Evolutionary conservation across 768 basidiomycete species (phyloP), one percentile per base, ranked within the genome.

Genomic region (Xanthoconium stramineum): DNA sequence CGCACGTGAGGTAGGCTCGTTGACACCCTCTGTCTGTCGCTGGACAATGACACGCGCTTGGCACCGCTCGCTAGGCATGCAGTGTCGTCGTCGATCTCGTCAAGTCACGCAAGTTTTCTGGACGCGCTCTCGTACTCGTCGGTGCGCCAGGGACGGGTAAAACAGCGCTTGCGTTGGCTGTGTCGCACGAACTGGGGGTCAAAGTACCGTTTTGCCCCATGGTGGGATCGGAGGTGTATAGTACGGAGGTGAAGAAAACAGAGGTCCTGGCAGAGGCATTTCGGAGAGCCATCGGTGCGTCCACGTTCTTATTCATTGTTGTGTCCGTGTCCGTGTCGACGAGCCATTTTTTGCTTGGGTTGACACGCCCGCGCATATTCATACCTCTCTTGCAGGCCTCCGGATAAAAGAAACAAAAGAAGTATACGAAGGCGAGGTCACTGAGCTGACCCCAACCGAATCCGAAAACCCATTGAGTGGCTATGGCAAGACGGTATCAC

Each of bases 351-450:
- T 24, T 24, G 24, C 24, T 24, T 24, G 24, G 24, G 24, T 24
- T 24, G 24, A 4, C 24, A 24, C 24, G 24, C 24, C 24, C 24
- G 24, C 24, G 24, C 33, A 35, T 35, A 47, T 15, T 36, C 13
- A 47, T 33, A 15, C n/a, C 9, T 36, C 33, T 35, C 33, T 42
- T 36, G 14, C 14, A 64, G 95, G 96, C 46, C 81, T 98, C 37
- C 85, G 96, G 70, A 97, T 98, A 79, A 98, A 98, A 73, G 97
- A 98, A 74, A 98, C 95, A 7, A 98, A 99, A 70, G 94, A 97
- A 67, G 94, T 98, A 8, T 98, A 95, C 72, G 96, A 98, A 72
- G 96, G 97, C 57, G 96, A 99, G 74, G 91, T 99, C 17, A 98
- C 96, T 10, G 96, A 98, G 67, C 76, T 98, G 57, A 97, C 96